A percentile compares a stretch with the other conserved stretches of the same genome.
Evolutionary conservation across 148 eudicot genomes (phyloP).

Genomic region (Rheum nobile): DNA sequence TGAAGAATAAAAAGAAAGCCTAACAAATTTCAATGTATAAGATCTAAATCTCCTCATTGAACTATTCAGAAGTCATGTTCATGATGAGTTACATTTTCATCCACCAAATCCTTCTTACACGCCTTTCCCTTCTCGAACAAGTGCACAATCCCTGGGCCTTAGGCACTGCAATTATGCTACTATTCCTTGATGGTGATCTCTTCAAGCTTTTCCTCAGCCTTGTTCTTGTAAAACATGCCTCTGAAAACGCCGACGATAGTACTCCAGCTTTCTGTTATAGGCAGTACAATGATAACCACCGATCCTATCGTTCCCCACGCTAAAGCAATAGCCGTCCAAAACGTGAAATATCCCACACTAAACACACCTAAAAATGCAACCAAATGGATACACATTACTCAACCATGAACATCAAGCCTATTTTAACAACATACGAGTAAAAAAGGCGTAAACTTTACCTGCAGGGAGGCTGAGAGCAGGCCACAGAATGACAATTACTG

Average conservation of each 20-base stretch:
- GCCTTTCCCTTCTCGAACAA: too few relatives aligned
- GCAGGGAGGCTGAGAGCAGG: slow-evolving; percentile 89
- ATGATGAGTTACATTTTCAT: slow-evolving; percentile 59
- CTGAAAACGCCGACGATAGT: slow-evolving; percentile 46
- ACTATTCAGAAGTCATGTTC: slow-evolving; percentile 21
- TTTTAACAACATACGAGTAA: too few relatives aligned
- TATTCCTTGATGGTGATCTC: too few relatives aligned
- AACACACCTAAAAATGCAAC: too few relatives aligned
- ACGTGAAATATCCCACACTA: too few relatives aligned
- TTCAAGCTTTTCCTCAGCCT: too few relatives aligned
- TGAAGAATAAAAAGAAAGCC: neutral
- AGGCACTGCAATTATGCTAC: too few relatives aligned
- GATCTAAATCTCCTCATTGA: slow-evolving; percentile 13
- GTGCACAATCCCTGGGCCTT: too few relatives aligned
- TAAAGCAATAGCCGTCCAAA: too few relatives aligned
- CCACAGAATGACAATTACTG: slow-evolving; percentile 64
- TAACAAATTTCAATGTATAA: neutral
- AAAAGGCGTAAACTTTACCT: too few relatives aligned
- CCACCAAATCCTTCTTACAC: too few relatives aligned
- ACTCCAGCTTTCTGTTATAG: slow-evolving; percentile 75
- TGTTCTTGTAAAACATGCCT: slow-evolving; percentile 75
- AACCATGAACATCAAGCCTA: neutral
- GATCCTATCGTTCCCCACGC: too few relatives aligned
- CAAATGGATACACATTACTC: neutral
- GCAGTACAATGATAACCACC: slow-evolving; percentile 67